phyloP scores from a whole-genome alignment of 2,329 filamentous ascomycete genomes.

The Pestalotiopsis sp. region DNA sequence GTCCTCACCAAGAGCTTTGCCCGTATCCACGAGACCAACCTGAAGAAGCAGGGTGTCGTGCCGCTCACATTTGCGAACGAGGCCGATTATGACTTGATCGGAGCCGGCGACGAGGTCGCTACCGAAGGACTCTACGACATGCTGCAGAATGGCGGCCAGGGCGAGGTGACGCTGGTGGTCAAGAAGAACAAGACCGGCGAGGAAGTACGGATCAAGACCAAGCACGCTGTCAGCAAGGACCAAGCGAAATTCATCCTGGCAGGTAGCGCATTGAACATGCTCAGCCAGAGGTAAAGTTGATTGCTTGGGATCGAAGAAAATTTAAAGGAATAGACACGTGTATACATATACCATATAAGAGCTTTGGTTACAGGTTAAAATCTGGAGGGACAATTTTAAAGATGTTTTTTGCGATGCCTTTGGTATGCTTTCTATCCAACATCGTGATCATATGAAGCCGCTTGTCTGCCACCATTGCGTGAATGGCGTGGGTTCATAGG shows the following conservation, averaged over 20 bases:
- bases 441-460: no score
- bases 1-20: slow-evolving; percentile 87
- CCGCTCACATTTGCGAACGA: slow-evolving; percentile 89
- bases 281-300: slow-evolving; percentile 58
- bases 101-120: slow-evolving; percentile 78
- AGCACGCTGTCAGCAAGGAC: slow-evolving; percentile 84
- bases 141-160: slow-evolving; percentile 74
- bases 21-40: slow-evolving; percentile 90
- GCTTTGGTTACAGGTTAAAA: neutral
- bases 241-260: slow-evolving; percentile 92
- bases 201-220: slow-evolving; percentile 71
- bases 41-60: slow-evolving; percentile 97
- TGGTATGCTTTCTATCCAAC: neutral
- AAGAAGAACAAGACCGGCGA: slow-evolving; percentile 62
- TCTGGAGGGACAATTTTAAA: neutral
- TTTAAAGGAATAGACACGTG: neutral
- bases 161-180: slow-evolving; percentile 69
- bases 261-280: slow-evolving; percentile 87
- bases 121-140: slow-evolving; percentile 85
- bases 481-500: no score
- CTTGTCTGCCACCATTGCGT: no score
- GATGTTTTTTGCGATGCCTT: neutral
- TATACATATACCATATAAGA: neutral
- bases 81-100: slow-evolving; percentile 81
- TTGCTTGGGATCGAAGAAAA: neutral